phyloP scores from a whole-genome alignment of 2,329 filamentous ascomycete genomes.

The Alternaria ethzedia region DNA sequence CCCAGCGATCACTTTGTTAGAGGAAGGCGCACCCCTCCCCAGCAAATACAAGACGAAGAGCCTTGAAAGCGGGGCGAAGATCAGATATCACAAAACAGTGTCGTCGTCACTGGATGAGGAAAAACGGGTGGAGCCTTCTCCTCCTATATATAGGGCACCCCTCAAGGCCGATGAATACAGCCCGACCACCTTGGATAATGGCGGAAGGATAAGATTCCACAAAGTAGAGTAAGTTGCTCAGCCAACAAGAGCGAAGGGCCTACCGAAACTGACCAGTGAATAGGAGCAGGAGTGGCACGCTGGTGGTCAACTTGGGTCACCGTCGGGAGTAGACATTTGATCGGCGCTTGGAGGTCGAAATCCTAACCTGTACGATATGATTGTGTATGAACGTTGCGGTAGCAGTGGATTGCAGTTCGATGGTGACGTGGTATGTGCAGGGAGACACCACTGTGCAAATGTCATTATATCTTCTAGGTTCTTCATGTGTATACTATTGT shows the following conservation, averaged over 20 bases:
- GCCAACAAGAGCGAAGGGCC: background rate
- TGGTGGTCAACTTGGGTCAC: background rate
- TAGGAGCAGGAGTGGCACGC: background rate
- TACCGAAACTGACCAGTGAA: background rate
- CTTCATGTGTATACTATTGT: background rate
- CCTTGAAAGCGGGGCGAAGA: background rate
- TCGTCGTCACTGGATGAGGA: background rate
- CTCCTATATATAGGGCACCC: background rate
- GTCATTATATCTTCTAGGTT: background rate
- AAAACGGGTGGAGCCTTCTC: background rate
- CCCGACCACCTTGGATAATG: background rate
- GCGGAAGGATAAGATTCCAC: background rate
- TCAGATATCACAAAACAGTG: background rate
- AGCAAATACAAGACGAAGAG: background rate
- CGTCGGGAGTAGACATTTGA: background rate
- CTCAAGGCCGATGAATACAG: background rate
- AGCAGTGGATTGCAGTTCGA: background rate
- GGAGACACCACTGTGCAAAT: background rate
- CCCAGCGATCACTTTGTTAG: background rate
- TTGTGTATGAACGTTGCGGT: background rate
- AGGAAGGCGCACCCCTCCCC: background rate
- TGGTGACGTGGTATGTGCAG: background rate
- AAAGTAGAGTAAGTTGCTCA: background rate
- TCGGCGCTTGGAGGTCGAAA: background rate
- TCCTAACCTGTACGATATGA: background rate